phyloP scores from a whole-genome alignment of 371 early-diverging fungal genomes.

The Blakeslea trispora region DNA sequence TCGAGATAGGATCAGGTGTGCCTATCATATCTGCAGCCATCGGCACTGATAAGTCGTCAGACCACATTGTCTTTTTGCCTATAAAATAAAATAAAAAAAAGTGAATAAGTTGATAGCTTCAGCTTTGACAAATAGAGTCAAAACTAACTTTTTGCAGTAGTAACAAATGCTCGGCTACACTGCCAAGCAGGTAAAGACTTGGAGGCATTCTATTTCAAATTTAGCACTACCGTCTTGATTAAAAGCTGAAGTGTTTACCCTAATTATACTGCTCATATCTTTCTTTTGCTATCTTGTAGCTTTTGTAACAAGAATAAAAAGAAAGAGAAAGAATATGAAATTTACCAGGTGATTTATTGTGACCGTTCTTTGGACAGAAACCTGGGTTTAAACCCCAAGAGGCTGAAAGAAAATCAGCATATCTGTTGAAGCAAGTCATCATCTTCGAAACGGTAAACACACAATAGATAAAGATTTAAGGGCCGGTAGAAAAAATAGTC shows the following conservation, averaged over 20 bases:
- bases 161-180: too few relatives aligned
- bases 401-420: too few relatives aligned
- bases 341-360: background rate
- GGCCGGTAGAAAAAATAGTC: too few relatives aligned
- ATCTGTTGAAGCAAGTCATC: too few relatives aligned
- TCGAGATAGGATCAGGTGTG: constrained; percentile 70
- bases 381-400: too few relatives aligned
- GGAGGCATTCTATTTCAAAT: too few relatives aligned
- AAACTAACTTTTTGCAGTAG: background rate
- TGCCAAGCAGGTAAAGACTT: too few relatives aligned
- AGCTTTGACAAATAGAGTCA: background rate
- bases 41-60: constrained; percentile 26
- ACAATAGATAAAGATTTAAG: too few relatives aligned
- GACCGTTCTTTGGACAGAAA: background rate
- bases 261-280: background rate
- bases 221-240: too few relatives aligned
- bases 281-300: background rate
- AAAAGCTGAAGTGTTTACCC: background rate
- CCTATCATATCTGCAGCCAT: constrained; percentile 62
- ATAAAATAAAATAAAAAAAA: background rate
- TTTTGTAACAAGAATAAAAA: background rate
- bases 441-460: too few relatives aligned
- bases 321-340: background rate
- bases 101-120: background rate
- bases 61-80: constrained; percentile 4